phyloP scores from a whole-genome alignment of 139 green algal species.

The Eudorina sp. region DNA sequence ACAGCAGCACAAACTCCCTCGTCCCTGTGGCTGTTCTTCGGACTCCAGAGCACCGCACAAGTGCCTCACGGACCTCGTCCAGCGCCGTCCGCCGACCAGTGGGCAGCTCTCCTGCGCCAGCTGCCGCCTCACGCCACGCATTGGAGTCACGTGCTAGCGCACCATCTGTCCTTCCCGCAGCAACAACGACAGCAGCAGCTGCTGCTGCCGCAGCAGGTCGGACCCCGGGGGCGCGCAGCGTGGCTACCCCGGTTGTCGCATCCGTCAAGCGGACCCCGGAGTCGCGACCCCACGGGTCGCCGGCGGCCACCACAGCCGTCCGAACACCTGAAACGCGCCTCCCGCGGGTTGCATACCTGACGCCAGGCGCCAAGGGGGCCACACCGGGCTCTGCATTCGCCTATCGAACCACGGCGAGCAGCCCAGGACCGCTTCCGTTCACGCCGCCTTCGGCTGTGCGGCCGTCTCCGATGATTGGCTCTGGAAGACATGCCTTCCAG shows the following conservation, averaged over 20 bases:
- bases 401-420: background rate
- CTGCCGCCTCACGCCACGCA: no score
- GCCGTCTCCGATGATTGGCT: background rate
- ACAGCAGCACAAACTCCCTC: no score
- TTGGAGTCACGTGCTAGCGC: no score
- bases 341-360: conserved; percentile 9
- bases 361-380: background rate
- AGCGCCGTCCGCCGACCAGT: no score
- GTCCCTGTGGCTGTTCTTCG: no score
- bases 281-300: background rate
- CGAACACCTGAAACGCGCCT: background rate
- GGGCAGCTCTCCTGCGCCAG: no score
- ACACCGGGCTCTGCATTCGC: background rate
- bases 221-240: no score
- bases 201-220: background rate
- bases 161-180: background rate
- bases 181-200: background rate
- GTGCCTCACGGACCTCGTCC: no score
- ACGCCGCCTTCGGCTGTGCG: background rate
- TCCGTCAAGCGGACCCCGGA: background rate
- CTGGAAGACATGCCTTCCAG: background rate
- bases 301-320: background rate
- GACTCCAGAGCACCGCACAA: no score
- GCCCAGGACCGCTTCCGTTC: background rate
- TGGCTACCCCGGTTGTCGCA: no score